Evolutionary conservation across 805 yeast genomes (phyloP).

Genomic region (Metschnikowia cubensis): DNA sequence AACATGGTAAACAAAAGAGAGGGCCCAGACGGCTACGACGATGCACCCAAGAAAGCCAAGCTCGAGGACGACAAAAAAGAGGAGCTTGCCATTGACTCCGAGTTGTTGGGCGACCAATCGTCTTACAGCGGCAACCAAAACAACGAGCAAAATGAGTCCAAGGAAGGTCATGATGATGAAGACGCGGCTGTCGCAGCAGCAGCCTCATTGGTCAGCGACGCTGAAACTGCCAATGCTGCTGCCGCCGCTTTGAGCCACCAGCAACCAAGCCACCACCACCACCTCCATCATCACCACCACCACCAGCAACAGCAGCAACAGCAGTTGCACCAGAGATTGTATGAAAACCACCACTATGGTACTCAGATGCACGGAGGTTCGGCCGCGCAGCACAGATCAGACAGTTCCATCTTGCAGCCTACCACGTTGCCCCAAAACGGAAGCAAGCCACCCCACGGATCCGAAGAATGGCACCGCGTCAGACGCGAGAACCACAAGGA

Average conservation of each 20-base stretch:
- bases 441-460: slow-evolving; percentile 62
- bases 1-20: slow-evolving; percentile 19
- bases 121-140: slow-evolving; percentile 20
- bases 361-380: slow-evolving; percentile 15
- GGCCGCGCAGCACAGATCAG: slow-evolving; percentile 17
- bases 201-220: slow-evolving; percentile 27
- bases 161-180: slow-evolving; percentile 19
- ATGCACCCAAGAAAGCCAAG: slow-evolving; percentile 14
- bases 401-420: slow-evolving; percentile 28
- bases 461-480: slow-evolving; percentile 78
- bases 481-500: slow-evolving; percentile 92
- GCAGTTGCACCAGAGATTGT: slow-evolving; percentile 18
- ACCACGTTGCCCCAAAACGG: slow-evolving; percentile 27
- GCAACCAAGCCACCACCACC: slow-evolving; percentile 21
- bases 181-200: slow-evolving; percentile 27
- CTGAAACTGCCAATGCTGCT: slow-evolving; percentile 21
- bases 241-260: slow-evolving; percentile 23
- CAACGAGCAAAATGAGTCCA: slow-evolving; percentile 9
- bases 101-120: slow-evolving; percentile 40
- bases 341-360: slow-evolving; percentile 19
- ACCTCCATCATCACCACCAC: slow-evolving; percentile 17
- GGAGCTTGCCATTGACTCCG: slow-evolving; percentile 38
- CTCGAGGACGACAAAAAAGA: slow-evolving; percentile 16
- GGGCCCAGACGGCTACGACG: slow-evolving; percentile 12
- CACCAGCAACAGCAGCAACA: slow-evolving; percentile 21